phyloP scores from a whole-genome alignment of 2,329 filamentous ascomycete species.

The Penicillium sclerotigenum region DNA sequence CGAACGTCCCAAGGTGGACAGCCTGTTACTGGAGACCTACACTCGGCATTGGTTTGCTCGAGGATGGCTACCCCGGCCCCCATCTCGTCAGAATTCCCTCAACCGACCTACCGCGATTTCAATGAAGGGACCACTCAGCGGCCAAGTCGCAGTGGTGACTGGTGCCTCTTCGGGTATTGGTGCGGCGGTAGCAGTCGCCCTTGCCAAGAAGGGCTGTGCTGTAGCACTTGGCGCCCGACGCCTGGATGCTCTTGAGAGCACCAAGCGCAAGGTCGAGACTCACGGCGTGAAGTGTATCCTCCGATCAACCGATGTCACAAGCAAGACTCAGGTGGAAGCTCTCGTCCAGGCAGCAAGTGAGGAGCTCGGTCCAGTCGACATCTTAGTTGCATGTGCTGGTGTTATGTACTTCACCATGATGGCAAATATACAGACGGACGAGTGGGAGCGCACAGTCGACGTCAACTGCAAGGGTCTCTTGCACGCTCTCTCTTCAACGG shows the following conservation, averaged over 20 bases:
- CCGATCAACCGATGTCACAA: slow-evolving; percentile 70
- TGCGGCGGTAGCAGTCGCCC: slow-evolving; percentile 66
- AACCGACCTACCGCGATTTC: slow-evolving; percentile 46
- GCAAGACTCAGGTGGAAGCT: slow-evolving; percentile 61
- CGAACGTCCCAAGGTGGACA: slow-evolving; percentile 66
- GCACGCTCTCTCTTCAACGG: slow-evolving; percentile 65
- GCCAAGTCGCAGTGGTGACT: slow-evolving; percentile 71
- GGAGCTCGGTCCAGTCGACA: slow-evolving; percentile 69
- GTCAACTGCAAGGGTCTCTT: slow-evolving; percentile 83
- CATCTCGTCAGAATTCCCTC: slow-evolving; percentile 50
- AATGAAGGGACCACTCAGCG: slow-evolving; percentile 59
- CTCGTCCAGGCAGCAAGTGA: slow-evolving; percentile 59
- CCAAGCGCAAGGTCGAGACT: slow-evolving; percentile 60
- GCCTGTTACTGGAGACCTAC: slow-evolving; percentile 70
- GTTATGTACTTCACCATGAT: slow-evolving; percentile 92
- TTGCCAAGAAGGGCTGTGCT: slow-evolving; percentile 68
- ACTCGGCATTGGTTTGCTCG: slow-evolving; percentile 75
- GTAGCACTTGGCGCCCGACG: slow-evolving; percentile 71
- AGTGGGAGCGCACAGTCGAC: slow-evolving; percentile 80
- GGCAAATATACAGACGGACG: slow-evolving; percentile 68
- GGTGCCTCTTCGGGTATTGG: slow-evolving; percentile 78
- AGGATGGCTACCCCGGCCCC: slow-evolving; percentile 68
- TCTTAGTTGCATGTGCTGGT: slow-evolving; percentile 74
- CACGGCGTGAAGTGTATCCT: slow-evolving; percentile 64
- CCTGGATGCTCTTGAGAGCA: slow-evolving; percentile 62